Conservation (phyloP, 1,284 basidiomycete species). For the Ceratobasidium sp. region DNA sequence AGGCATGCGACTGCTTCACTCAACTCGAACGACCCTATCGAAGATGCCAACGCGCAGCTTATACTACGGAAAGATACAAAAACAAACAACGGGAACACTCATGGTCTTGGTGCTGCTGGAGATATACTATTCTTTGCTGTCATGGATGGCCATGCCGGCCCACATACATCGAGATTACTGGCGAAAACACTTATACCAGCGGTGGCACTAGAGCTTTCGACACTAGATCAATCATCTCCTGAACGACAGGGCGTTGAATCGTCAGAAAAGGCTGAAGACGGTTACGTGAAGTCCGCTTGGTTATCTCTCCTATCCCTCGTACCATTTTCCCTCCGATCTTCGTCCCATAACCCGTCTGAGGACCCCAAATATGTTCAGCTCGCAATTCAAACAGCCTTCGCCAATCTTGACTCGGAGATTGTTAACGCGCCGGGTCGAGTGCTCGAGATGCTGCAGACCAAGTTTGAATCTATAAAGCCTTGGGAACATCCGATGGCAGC, state of each 20-base stretch:
- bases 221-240: conserved; percentile 53
- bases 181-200: conserved; percentile 87
- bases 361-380: conserved; percentile 68
- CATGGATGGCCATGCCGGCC: conserved; percentile 92
- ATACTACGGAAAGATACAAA: conserved; percentile 67
- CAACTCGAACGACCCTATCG: conserved; percentile 87
- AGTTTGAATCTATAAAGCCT: conserved; percentile 48
- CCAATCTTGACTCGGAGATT: conserved; percentile 78
- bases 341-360: conserved; percentile 52
- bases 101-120: conserved; percentile 52
- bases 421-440: conserved; percentile 77
- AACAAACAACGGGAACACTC: background rate
- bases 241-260: conserved; percentile 13
- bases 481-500: conserved; percentile 65
- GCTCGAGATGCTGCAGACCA: conserved; percentile 55
- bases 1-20: conserved; percentile 77
- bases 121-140: conserved; percentile 85
- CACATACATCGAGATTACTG: conserved; percentile 83
- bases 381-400: conserved; percentile 81
- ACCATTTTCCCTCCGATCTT: conserved; percentile 51
- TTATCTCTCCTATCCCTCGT: conserved; percentile 54
- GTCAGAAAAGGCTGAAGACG: background rate
- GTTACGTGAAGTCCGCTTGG: conserved; percentile 36
- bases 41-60: conserved; percentile 81
- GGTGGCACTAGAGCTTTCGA: conserved; percentile 77